A percentile compares a stretch with the other conserved stretches of the same genome.
Evolutionary conservation across 1,284 basidiomycete genomes (phyloP).

Genomic region (Cronartium quercuum): DNA sequence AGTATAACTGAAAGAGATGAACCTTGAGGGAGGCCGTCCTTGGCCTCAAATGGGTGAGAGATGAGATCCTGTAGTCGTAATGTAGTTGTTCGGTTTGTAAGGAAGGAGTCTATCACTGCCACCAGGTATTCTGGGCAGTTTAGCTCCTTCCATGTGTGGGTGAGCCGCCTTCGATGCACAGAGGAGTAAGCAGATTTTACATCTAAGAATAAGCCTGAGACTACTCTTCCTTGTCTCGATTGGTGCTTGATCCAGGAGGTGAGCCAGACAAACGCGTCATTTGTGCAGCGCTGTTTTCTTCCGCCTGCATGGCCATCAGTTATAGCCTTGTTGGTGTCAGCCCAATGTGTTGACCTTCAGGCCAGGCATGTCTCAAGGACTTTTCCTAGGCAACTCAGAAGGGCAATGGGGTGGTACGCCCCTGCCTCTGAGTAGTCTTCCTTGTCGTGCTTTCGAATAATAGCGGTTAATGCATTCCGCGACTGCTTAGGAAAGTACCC

Average conservation of each 20-base stretch:
- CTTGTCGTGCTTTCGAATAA: not conserved
- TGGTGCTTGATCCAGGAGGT: too few species aligned
- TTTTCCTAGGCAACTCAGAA: not conserved
- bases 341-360: not conserved
- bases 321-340: not conserved
- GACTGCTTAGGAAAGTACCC: conserved; percentile 5
- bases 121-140: not conserved
- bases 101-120: not conserved
- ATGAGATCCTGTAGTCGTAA: too few species aligned
- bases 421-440: not conserved
- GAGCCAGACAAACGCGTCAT: too few species aligned
- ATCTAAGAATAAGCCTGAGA: conserved; percentile 2
- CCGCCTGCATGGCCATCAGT: not conserved
- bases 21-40: not conserved
- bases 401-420: conserved; percentile 1
- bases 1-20: too few species aligned
- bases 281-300: too few species aligned
- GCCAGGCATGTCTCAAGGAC: not conserved
- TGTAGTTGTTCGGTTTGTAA: not conserved
- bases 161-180: conserved; percentile 3
- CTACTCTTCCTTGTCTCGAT: too few species aligned
- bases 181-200: conserved; percentile 17
- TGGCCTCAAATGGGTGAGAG: not conserved
- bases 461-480: not conserved
- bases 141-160: not conserved